Base-by-base conservation (phyloP, 2,329 filamentous ascomycete species). In the Drechmeria coniospora region DNA sequence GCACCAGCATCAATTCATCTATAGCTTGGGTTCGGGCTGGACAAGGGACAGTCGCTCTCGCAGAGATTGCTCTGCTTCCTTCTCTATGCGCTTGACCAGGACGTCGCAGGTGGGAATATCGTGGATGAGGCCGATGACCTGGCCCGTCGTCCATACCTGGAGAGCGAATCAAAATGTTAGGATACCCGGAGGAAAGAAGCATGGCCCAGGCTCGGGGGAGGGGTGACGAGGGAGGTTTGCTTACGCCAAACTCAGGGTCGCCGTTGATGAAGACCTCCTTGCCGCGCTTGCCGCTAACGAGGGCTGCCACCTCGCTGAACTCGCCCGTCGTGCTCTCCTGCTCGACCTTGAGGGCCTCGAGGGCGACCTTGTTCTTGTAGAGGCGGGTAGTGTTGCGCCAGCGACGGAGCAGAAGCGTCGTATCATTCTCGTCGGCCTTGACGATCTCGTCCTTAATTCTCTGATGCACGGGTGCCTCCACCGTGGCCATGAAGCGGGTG, bases 391-490 rank as follows among this genome's bases (percentile, higher is more conserved):
- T 98, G 56, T 98, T 98, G 56, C 68, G 83, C 87, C 90, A 98
- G 39, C 86, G 67, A 29, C 87, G 63, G 47, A 98, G 62, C 15
- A 98, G 72, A 28, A 98, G 66, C 39, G 84, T 74, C 0, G 90
- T 98, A 53, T 95, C 83, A 14, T 79, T 84, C 64, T 98, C 90
- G 37, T 83, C 67, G 1, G 86, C 80, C 30, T 73, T 67, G 27
- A 94, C 84, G 45, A 98, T 98, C 40, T 79, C 67, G 53, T 92
- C 67, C 67, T 98, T 98, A 61, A 98, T 83, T 41, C 92, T 92
- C 26, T 72, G 51, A 57, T 98, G 90, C 37, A 98, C 80, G 1
- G 90, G 90, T 11, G 86, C 76, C 56, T 95, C 90, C 24, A 87
- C 65, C 1, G 90, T 95, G 60, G 79, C 87, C 81, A 98, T 92